phyloP scores from a whole-genome alignment of 2,329 filamentous ascomycete genomes.

The Parastagonospora nodorum region DNA sequence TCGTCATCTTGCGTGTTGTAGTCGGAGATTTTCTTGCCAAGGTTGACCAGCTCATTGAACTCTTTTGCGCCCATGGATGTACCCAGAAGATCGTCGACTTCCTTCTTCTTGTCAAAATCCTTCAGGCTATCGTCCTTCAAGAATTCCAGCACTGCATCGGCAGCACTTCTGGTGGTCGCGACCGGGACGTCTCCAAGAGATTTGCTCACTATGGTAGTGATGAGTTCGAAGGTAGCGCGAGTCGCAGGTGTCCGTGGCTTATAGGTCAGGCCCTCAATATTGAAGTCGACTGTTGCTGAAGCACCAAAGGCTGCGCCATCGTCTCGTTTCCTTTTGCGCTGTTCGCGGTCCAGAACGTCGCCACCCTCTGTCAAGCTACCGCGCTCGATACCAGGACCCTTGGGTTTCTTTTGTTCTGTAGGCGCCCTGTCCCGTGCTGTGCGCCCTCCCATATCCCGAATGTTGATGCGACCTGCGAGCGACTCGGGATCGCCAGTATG shows the following conservation, averaged over 20 bases:
- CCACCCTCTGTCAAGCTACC: constrained; percentile 79
- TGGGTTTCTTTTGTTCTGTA: constrained; percentile 74
- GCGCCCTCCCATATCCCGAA: constrained; percentile 90
- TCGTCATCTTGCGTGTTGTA: constrained; percentile 97
- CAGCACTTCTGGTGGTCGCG: constrained; percentile 89
- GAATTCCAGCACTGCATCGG: constrained; percentile 87
- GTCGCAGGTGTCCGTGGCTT: constrained; percentile 90
- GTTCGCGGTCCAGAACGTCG: constrained; percentile 81
- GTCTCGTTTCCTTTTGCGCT: constrained; percentile 80
- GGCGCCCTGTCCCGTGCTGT: constrained; percentile 80
- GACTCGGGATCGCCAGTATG: constrained; percentile 97
- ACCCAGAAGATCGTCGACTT: constrained; percentile 93
- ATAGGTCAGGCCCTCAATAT: constrained; percentile 91
- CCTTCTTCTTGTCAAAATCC: constrained; percentile 97
- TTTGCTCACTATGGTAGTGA: constrained; percentile 86
- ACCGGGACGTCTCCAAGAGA: constrained; percentile 92
- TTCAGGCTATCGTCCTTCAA: constrained; percentile 95
- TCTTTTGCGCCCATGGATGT: constrained; percentile 80
- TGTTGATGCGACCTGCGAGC: constrained; percentile 88
- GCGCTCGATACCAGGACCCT: constrained; percentile 72
- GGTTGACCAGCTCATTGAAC: constrained; percentile 94
- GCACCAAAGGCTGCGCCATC: constrained; percentile 70
- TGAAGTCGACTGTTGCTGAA: constrained; percentile 76
- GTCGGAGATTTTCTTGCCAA: constrained; percentile 98
- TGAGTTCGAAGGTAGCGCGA: constrained; percentile 90